These are phyloP conservation scores for Talaromyces adpressus DNA, from an alignment of 495 filamentous ascomycete genomes.

Conservation along the genomic window DNA sequence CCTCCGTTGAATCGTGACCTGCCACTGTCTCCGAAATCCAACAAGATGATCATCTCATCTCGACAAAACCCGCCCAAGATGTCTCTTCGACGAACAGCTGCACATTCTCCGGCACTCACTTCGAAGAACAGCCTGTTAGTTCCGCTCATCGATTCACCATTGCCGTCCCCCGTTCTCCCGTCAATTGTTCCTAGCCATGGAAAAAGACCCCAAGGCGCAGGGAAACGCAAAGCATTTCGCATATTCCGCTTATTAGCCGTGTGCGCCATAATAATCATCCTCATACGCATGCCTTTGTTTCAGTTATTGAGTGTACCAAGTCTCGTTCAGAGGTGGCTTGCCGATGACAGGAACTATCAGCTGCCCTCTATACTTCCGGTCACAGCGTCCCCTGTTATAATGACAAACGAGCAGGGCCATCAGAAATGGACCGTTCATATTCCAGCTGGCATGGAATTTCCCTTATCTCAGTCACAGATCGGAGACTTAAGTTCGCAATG, in stretches of 20 bases:
- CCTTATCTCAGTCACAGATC: constrained; percentile 52
- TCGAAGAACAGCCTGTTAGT: constrained; percentile 7
- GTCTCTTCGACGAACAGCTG: constrained; percentile 12
- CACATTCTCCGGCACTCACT: constrained; percentile 7
- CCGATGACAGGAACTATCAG: neutral
- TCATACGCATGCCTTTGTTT: constrained; percentile 8
- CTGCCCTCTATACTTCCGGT: neutral
- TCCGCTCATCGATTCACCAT: constrained; percentile 47
- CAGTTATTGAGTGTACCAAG: neutral
- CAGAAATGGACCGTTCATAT: constrained; percentile 66
- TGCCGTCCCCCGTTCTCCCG: constrained; percentile 57
- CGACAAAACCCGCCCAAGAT: constrained; percentile 15
- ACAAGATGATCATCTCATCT: constrained; percentile 15
- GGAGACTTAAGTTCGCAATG: constrained; percentile 52
- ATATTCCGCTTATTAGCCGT: constrained; percentile 38
- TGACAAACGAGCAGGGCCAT: constrained; percentile 18
- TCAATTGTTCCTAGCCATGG: constrained; percentile 55
- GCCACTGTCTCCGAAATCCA: neutral
- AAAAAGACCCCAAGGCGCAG: constrained; percentile 34
- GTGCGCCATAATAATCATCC: constrained; percentile 22
- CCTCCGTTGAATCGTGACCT: neutral
- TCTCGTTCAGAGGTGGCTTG: neutral
- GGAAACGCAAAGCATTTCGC: constrained; percentile 42
- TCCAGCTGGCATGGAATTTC: constrained; percentile 49
- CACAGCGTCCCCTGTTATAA: constrained; percentile 6